A percentile compares a stretch with the other conserved stretches of the same genome.
These are phyloP conservation scores for Ogataea pignaliae DNA, from an alignment of 805 yeast genomes.

Conservation along the genomic window DNA sequence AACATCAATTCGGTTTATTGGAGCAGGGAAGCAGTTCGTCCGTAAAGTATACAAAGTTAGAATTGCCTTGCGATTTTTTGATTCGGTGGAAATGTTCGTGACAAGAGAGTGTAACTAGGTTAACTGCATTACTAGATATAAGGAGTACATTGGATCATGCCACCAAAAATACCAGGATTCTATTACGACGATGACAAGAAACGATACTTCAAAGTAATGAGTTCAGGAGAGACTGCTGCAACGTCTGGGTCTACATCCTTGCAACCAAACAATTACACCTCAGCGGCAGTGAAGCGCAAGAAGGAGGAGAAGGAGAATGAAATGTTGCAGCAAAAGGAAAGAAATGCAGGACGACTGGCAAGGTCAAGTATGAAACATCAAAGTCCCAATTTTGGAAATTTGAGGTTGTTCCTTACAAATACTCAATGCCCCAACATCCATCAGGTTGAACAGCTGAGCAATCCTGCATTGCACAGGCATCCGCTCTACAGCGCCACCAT, in stretches of 20 bases:
- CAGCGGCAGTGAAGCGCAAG: background rate
- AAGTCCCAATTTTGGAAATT: background rate
- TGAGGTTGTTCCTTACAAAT: background rate
- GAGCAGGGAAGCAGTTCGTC: background rate
- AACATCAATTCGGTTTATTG: background rate
- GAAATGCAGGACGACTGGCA: background rate
- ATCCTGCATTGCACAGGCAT: background rate
- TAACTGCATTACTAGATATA: too few species aligned
- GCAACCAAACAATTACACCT: background rate
- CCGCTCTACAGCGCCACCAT: too few species aligned
- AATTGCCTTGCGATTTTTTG: too few species aligned
- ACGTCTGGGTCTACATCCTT: background rate
- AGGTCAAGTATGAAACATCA: background rate
- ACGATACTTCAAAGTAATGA: constrained; percentile 14
- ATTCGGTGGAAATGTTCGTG: too few species aligned
- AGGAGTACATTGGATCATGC: background rate
- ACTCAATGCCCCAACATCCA: background rate
- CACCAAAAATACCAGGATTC: constrained; percentile 16
- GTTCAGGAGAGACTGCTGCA: constrained; percentile 3
- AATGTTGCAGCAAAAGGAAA: background rate
- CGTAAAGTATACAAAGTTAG: background rate
- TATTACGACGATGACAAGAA: constrained; percentile 17
- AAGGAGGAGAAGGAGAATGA: background rate
- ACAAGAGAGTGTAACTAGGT: too few species aligned
- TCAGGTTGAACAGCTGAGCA: background rate